Conservation (phyloP, 768 basidiomycete genomes). For the Cantharellus anzutake region DNA sequence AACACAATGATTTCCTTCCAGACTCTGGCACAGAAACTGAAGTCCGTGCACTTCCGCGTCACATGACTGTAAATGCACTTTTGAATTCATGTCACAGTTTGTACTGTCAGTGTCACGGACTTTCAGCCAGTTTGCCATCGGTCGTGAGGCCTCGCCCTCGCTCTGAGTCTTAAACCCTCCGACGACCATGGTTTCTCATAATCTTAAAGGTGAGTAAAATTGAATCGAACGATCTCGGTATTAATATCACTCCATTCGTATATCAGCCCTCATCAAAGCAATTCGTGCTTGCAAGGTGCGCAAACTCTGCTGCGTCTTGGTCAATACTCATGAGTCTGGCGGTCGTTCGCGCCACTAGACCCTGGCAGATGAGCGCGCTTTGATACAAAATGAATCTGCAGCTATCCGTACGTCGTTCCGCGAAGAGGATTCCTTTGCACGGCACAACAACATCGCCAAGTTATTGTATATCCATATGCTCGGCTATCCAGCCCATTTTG, state of each 20-base stretch:
- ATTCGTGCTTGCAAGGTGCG: slow-evolving; percentile 89
- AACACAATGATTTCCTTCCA: too few relatives aligned
- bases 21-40: too few relatives aligned
- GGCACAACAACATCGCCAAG: slow-evolving; percentile 96
- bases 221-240: background rate
- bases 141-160: too few relatives aligned
- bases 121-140: too few relatives aligned
- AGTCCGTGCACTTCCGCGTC: too few relatives aligned
- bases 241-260: background rate
- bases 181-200: slow-evolving; percentile 32
- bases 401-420: slow-evolving; percentile 93
- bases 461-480: slow-evolving; percentile 98
- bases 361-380: slow-evolving; percentile 90
- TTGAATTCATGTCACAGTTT: too few relatives aligned
- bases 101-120: too few relatives aligned
- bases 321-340: background rate
- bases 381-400: slow-evolving; percentile 94
- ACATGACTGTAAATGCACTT: too few relatives aligned
- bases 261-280: slow-evolving; percentile 84
- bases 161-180: too few relatives aligned
- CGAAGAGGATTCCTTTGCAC: slow-evolving; percentile 87
- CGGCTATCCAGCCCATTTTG: slow-evolving; percentile 95
- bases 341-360: slow-evolving; percentile 34
- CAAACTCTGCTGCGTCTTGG: slow-evolving; percentile 7
- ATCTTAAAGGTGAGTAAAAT: slow-evolving; percentile 44